A percentile compares a stretch with the other conserved stretches of the same genome.
Conservation (phyloP, 2,329 filamentous ascomycete genomes). For the Aspergillus sp. region DNA sequence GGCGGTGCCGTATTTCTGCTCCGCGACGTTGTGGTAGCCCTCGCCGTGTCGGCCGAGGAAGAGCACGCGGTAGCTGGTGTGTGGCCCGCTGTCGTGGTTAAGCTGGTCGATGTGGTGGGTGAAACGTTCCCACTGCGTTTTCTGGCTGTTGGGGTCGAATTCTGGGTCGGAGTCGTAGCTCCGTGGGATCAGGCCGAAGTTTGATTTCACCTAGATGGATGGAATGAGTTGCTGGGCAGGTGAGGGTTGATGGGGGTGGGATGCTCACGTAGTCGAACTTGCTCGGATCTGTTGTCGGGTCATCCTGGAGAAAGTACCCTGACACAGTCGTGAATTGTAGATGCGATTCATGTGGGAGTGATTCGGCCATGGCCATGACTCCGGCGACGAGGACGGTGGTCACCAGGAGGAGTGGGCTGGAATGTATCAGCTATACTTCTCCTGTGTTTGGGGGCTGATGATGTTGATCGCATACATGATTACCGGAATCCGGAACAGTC, state of each 20-base stretch:
- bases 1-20: slow-evolving; percentile 56
- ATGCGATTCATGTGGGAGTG: slow-evolving; percentile 15
- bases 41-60: slow-evolving; percentile 61
- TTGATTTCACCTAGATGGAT: slow-evolving; percentile 31
- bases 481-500: slow-evolving; percentile 1
- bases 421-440: not conserved
- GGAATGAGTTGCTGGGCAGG: not conserved
- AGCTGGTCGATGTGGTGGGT: slow-evolving; percentile 45
- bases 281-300: slow-evolving; percentile 44
- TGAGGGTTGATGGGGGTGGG: not conserved
- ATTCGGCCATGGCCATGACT: slow-evolving; percentile 16
- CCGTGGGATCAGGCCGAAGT: slow-evolving; percentile 51
- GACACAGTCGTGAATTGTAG: slow-evolving; percentile 40
- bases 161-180: slow-evolving; percentile 41
- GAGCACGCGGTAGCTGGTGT: slow-evolving; percentile 53
- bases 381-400: slow-evolving; percentile 11
- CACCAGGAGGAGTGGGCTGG: slow-evolving; percentile 6
- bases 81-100: slow-evolving; percentile 37
- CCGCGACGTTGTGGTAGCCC: slow-evolving; percentile 61
- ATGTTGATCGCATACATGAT: slow-evolving; percentile 5
- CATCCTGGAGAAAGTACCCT: slow-evolving; percentile 52
- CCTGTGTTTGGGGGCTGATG: not conserved
- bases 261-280: slow-evolving; percentile 50
- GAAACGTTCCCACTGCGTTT: slow-evolving; percentile 58
- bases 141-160: slow-evolving; percentile 25